Conservation (phyloP, 106 monocot genomes). For the Amphibolis antarctica region DNA sequence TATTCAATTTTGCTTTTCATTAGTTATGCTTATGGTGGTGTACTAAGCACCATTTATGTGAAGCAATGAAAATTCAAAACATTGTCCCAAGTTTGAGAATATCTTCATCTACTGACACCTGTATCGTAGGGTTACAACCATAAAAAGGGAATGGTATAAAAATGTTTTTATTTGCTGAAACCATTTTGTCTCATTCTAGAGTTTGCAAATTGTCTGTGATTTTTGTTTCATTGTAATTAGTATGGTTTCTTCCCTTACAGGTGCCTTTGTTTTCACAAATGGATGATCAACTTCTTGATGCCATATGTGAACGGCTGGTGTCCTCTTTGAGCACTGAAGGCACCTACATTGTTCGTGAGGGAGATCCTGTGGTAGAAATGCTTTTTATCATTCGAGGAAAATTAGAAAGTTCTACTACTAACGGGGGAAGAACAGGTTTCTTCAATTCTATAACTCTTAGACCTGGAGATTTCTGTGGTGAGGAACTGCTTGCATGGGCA, state of each 20-base stretch:
- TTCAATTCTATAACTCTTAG: slow-evolving; percentile 53
- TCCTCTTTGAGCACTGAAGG: slow-evolving; percentile 57
- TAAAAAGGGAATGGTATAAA: no score
- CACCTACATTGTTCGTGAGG: slow-evolving; percentile 63
- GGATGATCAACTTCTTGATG: slow-evolving; percentile 70
- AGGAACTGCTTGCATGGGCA: slow-evolving; percentile 71
- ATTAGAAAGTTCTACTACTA: slow-evolving; percentile 69
- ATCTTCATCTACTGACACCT: not conserved
- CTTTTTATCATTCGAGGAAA: slow-evolving; percentile 66
- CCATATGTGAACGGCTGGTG: slow-evolving; percentile 67
- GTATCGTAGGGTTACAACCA: no score
- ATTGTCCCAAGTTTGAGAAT: not conserved
- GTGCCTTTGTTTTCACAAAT: slow-evolving; percentile 73
- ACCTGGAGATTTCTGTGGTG: slow-evolving; percentile 76
- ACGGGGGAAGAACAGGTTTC: slow-evolving; percentile 73
- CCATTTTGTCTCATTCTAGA: not conserved
- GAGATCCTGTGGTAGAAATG: slow-evolving; percentile 75
- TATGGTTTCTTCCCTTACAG: slow-evolving; percentile 17
- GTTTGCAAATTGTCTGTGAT: not conserved
- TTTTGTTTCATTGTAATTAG: not conserved
- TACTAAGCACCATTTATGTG: no score
- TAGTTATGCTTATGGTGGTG: no score
- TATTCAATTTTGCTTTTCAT: no score
- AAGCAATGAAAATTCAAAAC: not conserved
- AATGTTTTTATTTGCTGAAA: no score